Base-by-base conservation (phyloP, 495 filamentous ascomycete genomes). In the Pyrenopolyporus hunteri region DNA sequence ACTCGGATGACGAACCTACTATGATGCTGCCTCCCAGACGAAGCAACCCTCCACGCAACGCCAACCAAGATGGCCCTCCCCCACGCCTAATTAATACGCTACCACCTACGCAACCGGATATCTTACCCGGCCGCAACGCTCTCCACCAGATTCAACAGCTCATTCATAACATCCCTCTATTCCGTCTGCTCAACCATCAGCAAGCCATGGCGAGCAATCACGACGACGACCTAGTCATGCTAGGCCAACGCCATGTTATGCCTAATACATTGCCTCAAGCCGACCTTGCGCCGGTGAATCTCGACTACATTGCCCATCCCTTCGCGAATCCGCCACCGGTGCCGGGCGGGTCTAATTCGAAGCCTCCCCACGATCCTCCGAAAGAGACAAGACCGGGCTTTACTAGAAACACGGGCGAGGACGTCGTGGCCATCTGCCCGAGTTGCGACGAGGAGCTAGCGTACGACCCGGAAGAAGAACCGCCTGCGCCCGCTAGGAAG, bases 371-470 rank as follows among this genome's bases (percentile, higher is more conserved):
- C 31, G 67, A 73, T 1, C 70, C 76, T 11, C 73, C 76, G 0
- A 60, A 72, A 1, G 62, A 71, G 0, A 64, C 77, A 0, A 57
- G 71, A 10, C 59, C 66, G 13, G 78, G 77, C 5, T 81, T 80
- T 45, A 78, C 73, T 0, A 70, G 79, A 51, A 49, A 72, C 51
- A 78, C 76, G 0, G 73, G 71, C 44, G 70, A 72, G 19, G 75
- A 80, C 28, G 49, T 75, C 2, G 64, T 68, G 1, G 66, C 72
- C 32, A 71, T 81, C n/a, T 81, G 79, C 46, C 69, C 79, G 3
- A 70, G 71, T 57, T 81, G 79, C 39, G 75, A 80, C 11, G 55
- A 77, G 26, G 79, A 81, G 49, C 57, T 81, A 1, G 69, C 71
- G 13, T 81, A 79, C 36, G 75, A 80, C 31, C 76, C 75, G 6